Conservation (phyloP, 768 basidiomycete species). For the Amanita fuliginea region DNA sequence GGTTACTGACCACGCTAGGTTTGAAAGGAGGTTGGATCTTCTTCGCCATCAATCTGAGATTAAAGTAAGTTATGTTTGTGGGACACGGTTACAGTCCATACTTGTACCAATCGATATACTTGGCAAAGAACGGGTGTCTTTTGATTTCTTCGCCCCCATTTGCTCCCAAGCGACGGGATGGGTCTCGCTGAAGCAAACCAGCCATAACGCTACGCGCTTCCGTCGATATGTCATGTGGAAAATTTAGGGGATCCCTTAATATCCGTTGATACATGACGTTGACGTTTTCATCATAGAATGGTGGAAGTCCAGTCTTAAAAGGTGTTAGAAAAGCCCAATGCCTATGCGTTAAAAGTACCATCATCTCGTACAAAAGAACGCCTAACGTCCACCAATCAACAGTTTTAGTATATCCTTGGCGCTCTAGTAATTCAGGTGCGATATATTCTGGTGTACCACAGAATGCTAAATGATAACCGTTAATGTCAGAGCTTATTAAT, state of each 20-base stretch:
- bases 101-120: constrained; percentile 87
- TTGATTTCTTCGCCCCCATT: constrained; percentile 95
- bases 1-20: constrained; percentile 73
- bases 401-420: constrained; percentile 94
- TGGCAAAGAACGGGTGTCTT: constrained; percentile 89
- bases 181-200: constrained; percentile 83
- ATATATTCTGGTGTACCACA: constrained; percentile 99
- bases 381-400: constrained; percentile 99
- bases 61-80: background rate
- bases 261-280: constrained; percentile 98
- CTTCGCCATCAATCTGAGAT: constrained; percentile 64
- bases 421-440: constrained; percentile 92
- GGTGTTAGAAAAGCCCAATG: constrained; percentile 9
- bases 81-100: constrained; percentile 18
- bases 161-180: constrained; percentile 75
- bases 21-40: constrained; percentile 98
- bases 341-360: constrained; percentile 33
- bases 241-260: constrained; percentile 83
- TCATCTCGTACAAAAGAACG: constrained; percentile 95
- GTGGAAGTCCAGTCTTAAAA: constrained; percentile 81
- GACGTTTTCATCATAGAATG: constrained; percentile 98
- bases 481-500: background rate
- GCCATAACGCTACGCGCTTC: constrained; percentile 89
- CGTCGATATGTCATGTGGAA: constrained; percentile 77
- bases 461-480: constrained; percentile 48